phyloP scores from a whole-genome alignment of 495 filamentous ascomycete species.

The Penicillium turbatum region DNA sequence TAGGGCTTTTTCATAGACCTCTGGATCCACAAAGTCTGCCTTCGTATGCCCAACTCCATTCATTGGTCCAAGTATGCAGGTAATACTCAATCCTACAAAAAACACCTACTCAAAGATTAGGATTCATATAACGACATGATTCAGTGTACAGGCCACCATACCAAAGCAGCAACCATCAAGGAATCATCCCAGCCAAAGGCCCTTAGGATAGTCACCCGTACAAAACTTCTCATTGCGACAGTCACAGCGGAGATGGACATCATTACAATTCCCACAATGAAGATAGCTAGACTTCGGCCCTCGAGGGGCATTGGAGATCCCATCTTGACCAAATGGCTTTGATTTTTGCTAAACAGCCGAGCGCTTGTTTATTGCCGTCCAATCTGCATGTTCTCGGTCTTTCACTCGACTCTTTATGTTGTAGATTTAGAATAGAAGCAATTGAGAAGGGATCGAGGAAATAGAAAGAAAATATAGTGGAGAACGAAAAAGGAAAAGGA shows the following conservation, averaged over 20 bases:
- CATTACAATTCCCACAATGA: slow-evolving; percentile 19
- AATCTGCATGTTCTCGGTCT: not conserved
- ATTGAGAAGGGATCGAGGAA: not conserved
- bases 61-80: slow-evolving; percentile 15
- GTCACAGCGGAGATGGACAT: slow-evolving; percentile 14
- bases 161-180: slow-evolving; percentile 25
- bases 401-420: not conserved
- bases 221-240: slow-evolving; percentile 23
- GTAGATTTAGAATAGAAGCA: not conserved
- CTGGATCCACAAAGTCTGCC: slow-evolving; percentile 12
- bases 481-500: not conserved
- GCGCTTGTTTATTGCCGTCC: not conserved
- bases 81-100: slow-evolving; percentile 7
- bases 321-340: not conserved
- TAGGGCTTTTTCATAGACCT: slow-evolving; percentile 10
- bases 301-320: slow-evolving; percentile 7
- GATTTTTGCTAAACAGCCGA: too few species aligned
- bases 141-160: not conserved
- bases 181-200: slow-evolving; percentile 31
- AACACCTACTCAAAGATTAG: slow-evolving; percentile 1
- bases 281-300: slow-evolving; percentile 14
- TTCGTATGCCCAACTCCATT: slow-evolving; percentile 14
- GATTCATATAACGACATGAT: not conserved
- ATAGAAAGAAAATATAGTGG: not conserved
- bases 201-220: slow-evolving; percentile 20